Evolutionary conservation across 2,329 filamentous ascomycete genomes (phyloP).

Genomic region (Fusarium sp.): DNA sequence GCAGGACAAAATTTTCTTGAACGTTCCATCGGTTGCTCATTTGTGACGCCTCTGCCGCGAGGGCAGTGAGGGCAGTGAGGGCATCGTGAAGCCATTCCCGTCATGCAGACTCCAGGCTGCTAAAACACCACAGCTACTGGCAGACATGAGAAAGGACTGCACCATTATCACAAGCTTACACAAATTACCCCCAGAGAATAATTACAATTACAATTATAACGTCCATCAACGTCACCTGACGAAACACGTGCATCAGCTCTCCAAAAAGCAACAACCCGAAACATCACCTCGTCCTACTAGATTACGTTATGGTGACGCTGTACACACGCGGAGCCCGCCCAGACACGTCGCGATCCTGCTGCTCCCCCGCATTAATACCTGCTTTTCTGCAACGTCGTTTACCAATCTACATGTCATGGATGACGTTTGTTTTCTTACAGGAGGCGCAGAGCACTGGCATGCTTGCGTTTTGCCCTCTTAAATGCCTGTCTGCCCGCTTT

Average conservation of each 20-base stretch:
- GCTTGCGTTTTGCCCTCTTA: slow-evolving; percentile 15
- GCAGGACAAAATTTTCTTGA: not conserved
- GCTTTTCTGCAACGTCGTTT: slow-evolving; percentile 23
- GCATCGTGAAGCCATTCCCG: not conserved
- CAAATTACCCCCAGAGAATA: not conserved
- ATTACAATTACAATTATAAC: not conserved
- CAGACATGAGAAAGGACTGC: not conserved
- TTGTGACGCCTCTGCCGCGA: not conserved
- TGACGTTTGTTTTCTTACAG: slow-evolving; percentile 34
- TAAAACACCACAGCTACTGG: not conserved
- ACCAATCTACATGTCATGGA: slow-evolving; percentile 44
- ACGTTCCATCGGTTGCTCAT: not conserved
- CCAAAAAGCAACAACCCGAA: not conserved
- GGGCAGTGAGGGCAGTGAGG: not conserved
- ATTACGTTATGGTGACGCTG: slow-evolving; percentile 45
- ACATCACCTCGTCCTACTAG: slow-evolving; percentile 6
- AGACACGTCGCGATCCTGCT: slow-evolving; percentile 21
- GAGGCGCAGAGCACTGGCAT: slow-evolving; percentile 26
- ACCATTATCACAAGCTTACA: not conserved
- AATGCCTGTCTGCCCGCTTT: not conserved
- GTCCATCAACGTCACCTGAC: slow-evolving; percentile 5
- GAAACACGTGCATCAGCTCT: slow-evolving; percentile 7
- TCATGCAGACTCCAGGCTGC: too few species aligned
- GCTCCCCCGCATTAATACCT: slow-evolving; percentile 40
- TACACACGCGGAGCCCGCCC: slow-evolving; percentile 7